Evolutionary conservation across 225 moss, liverwort and hornwort genomes (phyloP).

Genomic region (Polytrichum commune): DNA sequence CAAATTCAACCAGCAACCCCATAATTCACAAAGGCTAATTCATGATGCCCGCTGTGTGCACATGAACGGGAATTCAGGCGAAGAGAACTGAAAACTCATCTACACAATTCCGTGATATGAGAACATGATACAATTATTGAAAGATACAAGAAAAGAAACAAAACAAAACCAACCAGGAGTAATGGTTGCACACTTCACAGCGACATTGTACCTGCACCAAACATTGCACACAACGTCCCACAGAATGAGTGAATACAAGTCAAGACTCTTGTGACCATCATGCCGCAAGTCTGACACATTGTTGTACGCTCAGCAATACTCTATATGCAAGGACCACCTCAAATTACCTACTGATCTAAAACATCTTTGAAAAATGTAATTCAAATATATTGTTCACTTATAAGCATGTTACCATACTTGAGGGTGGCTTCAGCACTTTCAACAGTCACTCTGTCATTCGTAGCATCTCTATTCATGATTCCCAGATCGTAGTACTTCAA

Average conservation of each 20-base stretch:
- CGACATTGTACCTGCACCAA: slow-evolving; percentile 78
- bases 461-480: slow-evolving; percentile 75
- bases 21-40: not conserved
- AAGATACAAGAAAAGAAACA: not conserved
- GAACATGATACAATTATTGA: not conserved
- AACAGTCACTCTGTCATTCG: slow-evolving; percentile 72
- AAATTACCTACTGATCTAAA: too few species aligned
- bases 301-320: too few species aligned
- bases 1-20: not conserved
- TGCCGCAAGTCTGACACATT: too few species aligned
- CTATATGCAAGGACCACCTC: too few species aligned
- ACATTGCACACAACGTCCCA: not conserved
- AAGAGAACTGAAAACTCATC: not conserved
- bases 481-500: slow-evolving; percentile 89
- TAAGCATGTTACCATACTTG: slow-evolving; percentile 39
- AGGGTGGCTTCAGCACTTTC: slow-evolving; percentile 92
- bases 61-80: not conserved
- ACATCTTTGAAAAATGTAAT: too few species aligned
- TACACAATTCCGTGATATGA: not conserved
- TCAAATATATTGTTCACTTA: too few species aligned
- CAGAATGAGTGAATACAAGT: not conserved
- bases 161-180: slow-evolving; percentile 62
- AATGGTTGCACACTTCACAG: slow-evolving; percentile 93
- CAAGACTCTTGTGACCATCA: too few species aligned
- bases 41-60: not conserved